Evolutionary conservation across 257 asterid species (phyloP), one percentile per base, ranked within the genome.

Genomic region (Lithospermum erythrorhizon): DNA sequence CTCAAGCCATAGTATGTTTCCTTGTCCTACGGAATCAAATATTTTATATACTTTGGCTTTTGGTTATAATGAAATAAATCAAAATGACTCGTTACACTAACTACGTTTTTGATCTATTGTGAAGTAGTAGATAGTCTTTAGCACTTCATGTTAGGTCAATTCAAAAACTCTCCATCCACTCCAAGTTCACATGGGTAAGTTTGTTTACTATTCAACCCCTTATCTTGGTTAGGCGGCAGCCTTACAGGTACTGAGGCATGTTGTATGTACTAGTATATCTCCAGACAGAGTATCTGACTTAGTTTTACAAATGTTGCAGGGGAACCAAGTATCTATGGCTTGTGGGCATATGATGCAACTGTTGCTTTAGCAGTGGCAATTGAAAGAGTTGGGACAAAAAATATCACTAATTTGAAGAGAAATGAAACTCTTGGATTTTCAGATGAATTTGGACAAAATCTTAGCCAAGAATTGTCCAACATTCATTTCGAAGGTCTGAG

Each of bases 341-440:
- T 79, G 18, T 72, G 82, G 83, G 85, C 87, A 0, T 73, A 78
- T 55, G 84, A 81, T 71, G 68, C 76, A 0, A 70, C 74, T 2
- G 59, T 64, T 11, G 80, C 82, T 53, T 54, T 79, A 52, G 82
- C 89, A 27, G 37, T 77, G 35, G 81, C 85, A 21, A 71, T 58
- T 37, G 85, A 82, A 56, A 59, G 64, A 14, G 72, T 78, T 52
- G 25, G 37, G 27, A 2, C 48, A 61, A 23, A 58, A 19, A 72
- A 68, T 9, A 1, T 41, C 21, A 59, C 81, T 3, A 70, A 72
- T 56, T 62, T 76, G 6, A 75, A 76, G 1, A 79, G 78, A 45
- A 79, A 82, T 30, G 83, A 76, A 59, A 66, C 32, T 18, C 30
- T 82, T 23, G 81, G 77, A 22, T 66, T 78, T 20, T 85, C 87